Percentiles rank a stretch among this genome's conserved stretches.
phyloP scores from a whole-genome alignment of 2,329 filamentous ascomycete species.

The Stromatinia cepivora region DNA sequence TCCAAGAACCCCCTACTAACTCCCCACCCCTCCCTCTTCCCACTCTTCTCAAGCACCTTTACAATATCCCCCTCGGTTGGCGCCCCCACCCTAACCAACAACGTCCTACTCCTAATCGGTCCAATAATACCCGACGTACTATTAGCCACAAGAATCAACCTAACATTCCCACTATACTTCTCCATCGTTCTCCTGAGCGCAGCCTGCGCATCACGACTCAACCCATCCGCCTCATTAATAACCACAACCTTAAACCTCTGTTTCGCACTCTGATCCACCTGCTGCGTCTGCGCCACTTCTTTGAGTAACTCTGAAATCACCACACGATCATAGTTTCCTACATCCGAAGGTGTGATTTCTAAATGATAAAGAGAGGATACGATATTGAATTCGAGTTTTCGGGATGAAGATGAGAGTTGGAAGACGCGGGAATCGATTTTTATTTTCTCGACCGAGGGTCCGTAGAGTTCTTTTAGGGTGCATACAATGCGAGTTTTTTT shows the following conservation, averaged over 20 bases:
- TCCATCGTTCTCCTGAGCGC: slow-evolving; percentile 96
- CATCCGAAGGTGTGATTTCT: slow-evolving; percentile 96
- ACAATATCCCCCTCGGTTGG: slow-evolving; percentile 85
- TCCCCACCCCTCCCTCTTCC: slow-evolving; percentile 83
- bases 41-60: slow-evolving; percentile 66
- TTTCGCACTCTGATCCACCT: slow-evolving; percentile 88
- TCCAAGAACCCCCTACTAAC: slow-evolving; percentile 72
- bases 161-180: slow-evolving; percentile 94
- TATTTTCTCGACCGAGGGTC: slow-evolving; percentile 98
- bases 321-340: slow-evolving; percentile 93
- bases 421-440: slow-evolving; percentile 98
- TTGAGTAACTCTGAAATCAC: slow-evolving; percentile 95
- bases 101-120: slow-evolving; percentile 88
- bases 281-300: slow-evolving; percentile 97
- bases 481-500: slow-evolving; percentile 98
- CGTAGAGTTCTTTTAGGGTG: slow-evolving; percentile 92
- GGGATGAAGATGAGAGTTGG: slow-evolving; percentile 84
- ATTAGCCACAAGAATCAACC: slow-evolving; percentile 89
- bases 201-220: slow-evolving; percentile 92
- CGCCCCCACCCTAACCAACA: slow-evolving; percentile 88
- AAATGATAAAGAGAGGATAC: slow-evolving; percentile 96
- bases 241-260: slow-evolving; percentile 98
- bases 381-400: slow-evolving; percentile 99
- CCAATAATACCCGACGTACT: slow-evolving; percentile 98
- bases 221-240: slow-evolving; percentile 96